A percentile compares a stretch with the other conserved stretches of the same genome.
Evolutionary conservation across 2,329 filamentous ascomycete species (phyloP).

Genomic region (Amylocarpus encephaloides): DNA sequence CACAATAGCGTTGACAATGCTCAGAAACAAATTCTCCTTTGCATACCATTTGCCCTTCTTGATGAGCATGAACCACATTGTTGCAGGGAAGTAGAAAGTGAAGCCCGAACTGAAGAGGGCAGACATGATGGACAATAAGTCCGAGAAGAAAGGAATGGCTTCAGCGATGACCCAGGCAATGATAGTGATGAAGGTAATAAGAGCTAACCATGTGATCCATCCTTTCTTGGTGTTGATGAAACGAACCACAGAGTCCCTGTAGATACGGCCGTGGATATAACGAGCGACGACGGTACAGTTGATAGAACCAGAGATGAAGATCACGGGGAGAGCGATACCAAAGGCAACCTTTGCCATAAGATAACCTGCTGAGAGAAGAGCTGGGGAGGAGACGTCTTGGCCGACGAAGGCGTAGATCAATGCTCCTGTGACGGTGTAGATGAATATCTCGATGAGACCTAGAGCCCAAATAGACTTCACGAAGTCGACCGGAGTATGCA

Average conservation of each 20-base stretch:
- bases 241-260: slow-evolving; percentile 19
- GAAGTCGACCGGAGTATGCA: slow-evolving; percentile 33
- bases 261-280: slow-evolving; percentile 26
- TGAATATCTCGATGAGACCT: slow-evolving; percentile 43
- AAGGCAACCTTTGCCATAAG: slow-evolving; percentile 51
- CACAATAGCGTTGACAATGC: slow-evolving; percentile 17
- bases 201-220: slow-evolving; percentile 46
- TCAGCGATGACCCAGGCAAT: slow-evolving; percentile 63
- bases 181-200: slow-evolving; percentile 50
- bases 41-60: slow-evolving; percentile 25
- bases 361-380: slow-evolving; percentile 47
- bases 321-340: slow-evolving; percentile 54
- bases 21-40: slow-evolving; percentile 19
- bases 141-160: slow-evolving; percentile 63
- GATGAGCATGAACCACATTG: slow-evolving; percentile 26
- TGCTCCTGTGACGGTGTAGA: slow-evolving; percentile 52
- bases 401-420: slow-evolving; percentile 58
- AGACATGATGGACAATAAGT: slow-evolving; percentile 52
- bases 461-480: slow-evolving; percentile 40
- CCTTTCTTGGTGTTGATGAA: slow-evolving; percentile 24
- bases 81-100: slow-evolving; percentile 26
- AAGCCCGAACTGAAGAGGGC: slow-evolving; percentile 32
- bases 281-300: slow-evolving; percentile 46
- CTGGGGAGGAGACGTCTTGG: slow-evolving; percentile 47
- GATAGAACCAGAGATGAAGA: slow-evolving; percentile 56